Evolutionary conservation across 805 yeast species (phyloP), one percentile per base, ranked within the genome.

Genomic region (Peterozyma toletana): DNA sequence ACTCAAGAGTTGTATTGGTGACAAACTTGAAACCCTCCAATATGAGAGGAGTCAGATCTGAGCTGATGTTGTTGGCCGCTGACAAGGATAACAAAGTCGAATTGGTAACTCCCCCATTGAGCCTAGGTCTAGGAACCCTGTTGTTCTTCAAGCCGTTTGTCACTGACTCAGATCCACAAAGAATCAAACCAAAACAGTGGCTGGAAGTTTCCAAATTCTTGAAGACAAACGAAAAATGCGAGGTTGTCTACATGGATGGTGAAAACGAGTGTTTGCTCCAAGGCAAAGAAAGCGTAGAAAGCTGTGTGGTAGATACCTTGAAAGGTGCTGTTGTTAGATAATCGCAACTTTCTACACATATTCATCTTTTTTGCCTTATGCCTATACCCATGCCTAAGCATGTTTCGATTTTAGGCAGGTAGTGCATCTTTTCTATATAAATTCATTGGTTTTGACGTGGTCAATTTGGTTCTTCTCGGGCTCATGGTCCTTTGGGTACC

Each of bases 11-110:
- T 2, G 78, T 80, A 0, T 63, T 82, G 2, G 64, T 80, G 16
- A 68, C 73, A 5, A 82, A 82, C 52, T 58, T 82, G 57, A 81
- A 80, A 51, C 73, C 80, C 3, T 68, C 78, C 10, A 79, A 78
- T 54, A 73, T 82, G 74, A 62, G 86, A 48, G 87, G 87, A 1
- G 70, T 74, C 16, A 56, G 53, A 35, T 78, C 85, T 2, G 77
- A 79, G 49, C 86, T 83, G 0, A 82, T 82, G 87, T 53, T 82
- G 1, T 53, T 82, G 16, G 86, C 86, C n/a, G 80, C 85, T 1
- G 49, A 57, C 18, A 50, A 46, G 30, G 57, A 47, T 11, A 33
- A 42, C 0, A 44, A 34, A 21, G 78, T 78, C 3, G 79, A 71
- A 38, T 57, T 77, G 5, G 71, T 79, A 0, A 45, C 42, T 3